These are phyloP conservation scores for Murraya paniculata DNA, from an alignment of 345 rosid species.

Conservation along the genomic window DNA sequence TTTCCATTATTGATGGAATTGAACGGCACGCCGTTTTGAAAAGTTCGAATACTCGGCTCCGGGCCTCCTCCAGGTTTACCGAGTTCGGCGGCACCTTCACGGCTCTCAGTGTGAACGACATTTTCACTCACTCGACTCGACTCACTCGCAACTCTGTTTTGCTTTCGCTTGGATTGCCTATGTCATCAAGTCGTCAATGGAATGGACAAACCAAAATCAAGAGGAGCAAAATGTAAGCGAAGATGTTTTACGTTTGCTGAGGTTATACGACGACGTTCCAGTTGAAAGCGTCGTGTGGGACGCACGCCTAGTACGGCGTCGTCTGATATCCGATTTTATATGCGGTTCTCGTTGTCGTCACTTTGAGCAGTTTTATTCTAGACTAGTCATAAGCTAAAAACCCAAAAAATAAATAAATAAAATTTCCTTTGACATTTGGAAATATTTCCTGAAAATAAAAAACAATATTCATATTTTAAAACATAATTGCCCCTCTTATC, in stretches of 20 bases:
- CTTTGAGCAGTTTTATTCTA: too few species aligned
- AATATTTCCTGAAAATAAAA: too few species aligned
- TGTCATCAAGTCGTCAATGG: not conserved
- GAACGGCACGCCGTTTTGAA: conserved; percentile 82
- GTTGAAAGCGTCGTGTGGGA: not conserved
- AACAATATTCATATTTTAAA: too few species aligned
- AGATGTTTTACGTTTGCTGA: too few species aligned
- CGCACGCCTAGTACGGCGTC: not conserved
- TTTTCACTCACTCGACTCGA: conserved; percentile 12
- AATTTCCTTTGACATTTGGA: too few species aligned
- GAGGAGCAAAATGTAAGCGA: not conserved
- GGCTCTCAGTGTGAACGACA: conserved; percentile 61
- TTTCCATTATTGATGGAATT: conserved; percentile 72
- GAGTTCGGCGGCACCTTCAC: conserved; percentile 87
- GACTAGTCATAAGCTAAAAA: fast-evolving
- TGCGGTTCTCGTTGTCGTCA: too few species aligned
- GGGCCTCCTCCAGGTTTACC: conserved; percentile 76
- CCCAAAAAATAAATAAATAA: too few species aligned
- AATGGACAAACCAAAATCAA: not conserved
- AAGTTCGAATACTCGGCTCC: conserved; percentile 71
- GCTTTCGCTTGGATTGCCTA: not conserved
- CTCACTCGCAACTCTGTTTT: not conserved
- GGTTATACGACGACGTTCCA: not conserved
- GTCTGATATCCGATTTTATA: not conserved
- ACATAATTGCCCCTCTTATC: too few species aligned